Conservation (phyloP, 805 yeast species). For the Cyberlindnera japonica region DNA sequence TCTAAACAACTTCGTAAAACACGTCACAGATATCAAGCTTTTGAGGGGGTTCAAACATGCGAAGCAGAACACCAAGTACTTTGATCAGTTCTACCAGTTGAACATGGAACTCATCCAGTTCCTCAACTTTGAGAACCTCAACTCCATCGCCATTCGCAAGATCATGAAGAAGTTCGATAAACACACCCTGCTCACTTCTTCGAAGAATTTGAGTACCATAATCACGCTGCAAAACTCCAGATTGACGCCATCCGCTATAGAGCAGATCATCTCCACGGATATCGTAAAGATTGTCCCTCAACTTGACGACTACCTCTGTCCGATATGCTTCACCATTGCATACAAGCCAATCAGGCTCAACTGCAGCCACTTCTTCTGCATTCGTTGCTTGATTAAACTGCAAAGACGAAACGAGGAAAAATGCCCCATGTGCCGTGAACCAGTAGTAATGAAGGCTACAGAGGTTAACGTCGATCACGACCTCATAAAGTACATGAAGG, state of each 20-base stretch:
- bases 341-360: conserved; percentile 63
- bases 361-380: conserved; percentile 70
- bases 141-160: conserved; percentile 60
- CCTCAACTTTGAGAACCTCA: conserved; percentile 57
- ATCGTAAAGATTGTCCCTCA: conserved; percentile 63
- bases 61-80: conserved; percentile 44
- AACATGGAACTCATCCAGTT: conserved; percentile 54
- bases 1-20: conserved; percentile 41
- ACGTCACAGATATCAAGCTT: conserved; percentile 38
- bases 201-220: conserved; percentile 43
- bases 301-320: conserved; percentile 71
- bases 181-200: conserved; percentile 54
- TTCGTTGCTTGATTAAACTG: conserved; percentile 65
- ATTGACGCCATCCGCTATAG: conserved; percentile 23
- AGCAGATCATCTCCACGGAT: conserved; percentile 46
- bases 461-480: conserved; percentile 55
- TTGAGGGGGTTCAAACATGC: conserved; percentile 36
- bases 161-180: conserved; percentile 76
- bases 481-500: conserved; percentile 48
- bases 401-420: conserved; percentile 54
- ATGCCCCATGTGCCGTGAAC: conserved; percentile 63
- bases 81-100: conserved; percentile 46
- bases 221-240: conserved; percentile 27
- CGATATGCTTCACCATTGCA: conserved; percentile 67
- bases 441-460: conserved; percentile 56